Evolutionary conservation across 192 early-diverging fungal species (phyloP).

Genomic region (Coemansia sp.): DNA sequence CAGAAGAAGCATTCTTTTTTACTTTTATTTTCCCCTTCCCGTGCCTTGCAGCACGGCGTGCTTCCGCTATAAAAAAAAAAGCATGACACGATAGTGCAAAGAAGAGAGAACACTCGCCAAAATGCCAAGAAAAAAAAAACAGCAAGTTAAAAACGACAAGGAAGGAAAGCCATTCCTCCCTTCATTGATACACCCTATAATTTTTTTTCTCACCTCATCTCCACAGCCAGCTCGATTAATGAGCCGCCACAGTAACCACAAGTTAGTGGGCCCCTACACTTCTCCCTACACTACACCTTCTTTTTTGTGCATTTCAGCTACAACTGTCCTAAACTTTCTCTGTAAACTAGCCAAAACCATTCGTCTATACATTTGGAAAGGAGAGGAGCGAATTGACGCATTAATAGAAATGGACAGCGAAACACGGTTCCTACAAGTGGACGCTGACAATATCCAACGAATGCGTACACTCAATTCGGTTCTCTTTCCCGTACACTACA

Average conservation of each 20-base stretch:
- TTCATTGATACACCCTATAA: not conserved
- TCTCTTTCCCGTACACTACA: slow-evolving; percentile 88
- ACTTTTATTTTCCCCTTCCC: not conserved
- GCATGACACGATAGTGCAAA: not conserved
- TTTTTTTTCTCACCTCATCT: not conserved
- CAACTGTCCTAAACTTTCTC: not conserved
- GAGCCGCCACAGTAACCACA: slow-evolving; percentile 5
- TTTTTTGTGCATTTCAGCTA: not conserved
- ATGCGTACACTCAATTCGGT: slow-evolving; percentile 72
- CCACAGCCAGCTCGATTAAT: not conserved
- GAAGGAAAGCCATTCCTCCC: not conserved
- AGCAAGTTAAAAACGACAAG: not conserved
- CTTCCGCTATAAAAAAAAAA: not conserved
- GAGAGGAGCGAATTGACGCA: not conserved
- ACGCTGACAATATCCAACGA: slow-evolving; percentile 61
- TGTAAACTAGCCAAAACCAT: not conserved
- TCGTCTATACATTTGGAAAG: not conserved
- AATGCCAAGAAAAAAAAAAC: not conserved
- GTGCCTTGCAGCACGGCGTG: not conserved
- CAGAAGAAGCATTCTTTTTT: not conserved
- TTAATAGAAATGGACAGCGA: not conserved
- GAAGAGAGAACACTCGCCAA: not conserved
- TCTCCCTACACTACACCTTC: not conserved
- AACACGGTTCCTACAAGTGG: slow-evolving; percentile 16
- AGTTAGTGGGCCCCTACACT: not conserved